Percentiles rank a stretch among this genome's conserved stretches.
Evolutionary conservation across 176 grass and related monocot species (phyloP).

Genomic region (Zea luxurians): DNA sequence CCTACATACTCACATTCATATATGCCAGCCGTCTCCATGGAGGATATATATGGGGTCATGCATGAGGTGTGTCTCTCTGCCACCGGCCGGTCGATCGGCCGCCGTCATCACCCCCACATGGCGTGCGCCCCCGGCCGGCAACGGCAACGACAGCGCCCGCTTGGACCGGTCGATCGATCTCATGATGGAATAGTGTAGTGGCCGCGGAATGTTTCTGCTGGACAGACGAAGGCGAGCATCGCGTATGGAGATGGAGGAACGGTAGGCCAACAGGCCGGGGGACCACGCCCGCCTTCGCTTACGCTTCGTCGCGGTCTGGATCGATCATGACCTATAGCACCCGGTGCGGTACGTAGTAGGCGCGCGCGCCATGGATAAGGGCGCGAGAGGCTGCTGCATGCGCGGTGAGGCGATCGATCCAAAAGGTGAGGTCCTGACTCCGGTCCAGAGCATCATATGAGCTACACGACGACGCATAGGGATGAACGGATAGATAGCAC

Average conservation of each 20-base stretch:
- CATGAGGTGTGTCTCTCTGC: background rate
- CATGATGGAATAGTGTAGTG: background rate
- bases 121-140: background rate
- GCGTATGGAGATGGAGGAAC: too few species aligned
- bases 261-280: too few species aligned
- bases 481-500: too few species aligned
- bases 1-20: too few species aligned
- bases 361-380: too few species aligned
- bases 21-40: background rate
- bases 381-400: background rate
- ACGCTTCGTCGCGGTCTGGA: background rate
- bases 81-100: background rate
- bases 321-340: background rate
- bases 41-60: background rate
- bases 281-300: background rate
- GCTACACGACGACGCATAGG: background rate
- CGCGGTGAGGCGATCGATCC: background rate
- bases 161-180: background rate
- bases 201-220: background rate
- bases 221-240: background rate
- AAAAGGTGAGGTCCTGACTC: background rate
- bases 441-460: background rate
- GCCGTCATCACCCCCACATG: background rate
- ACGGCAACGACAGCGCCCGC: background rate
- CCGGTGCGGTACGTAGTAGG: background rate